phyloP scores from a whole-genome alignment of 2,329 filamentous ascomycete species.

The Bipolaris victoriae region DNA sequence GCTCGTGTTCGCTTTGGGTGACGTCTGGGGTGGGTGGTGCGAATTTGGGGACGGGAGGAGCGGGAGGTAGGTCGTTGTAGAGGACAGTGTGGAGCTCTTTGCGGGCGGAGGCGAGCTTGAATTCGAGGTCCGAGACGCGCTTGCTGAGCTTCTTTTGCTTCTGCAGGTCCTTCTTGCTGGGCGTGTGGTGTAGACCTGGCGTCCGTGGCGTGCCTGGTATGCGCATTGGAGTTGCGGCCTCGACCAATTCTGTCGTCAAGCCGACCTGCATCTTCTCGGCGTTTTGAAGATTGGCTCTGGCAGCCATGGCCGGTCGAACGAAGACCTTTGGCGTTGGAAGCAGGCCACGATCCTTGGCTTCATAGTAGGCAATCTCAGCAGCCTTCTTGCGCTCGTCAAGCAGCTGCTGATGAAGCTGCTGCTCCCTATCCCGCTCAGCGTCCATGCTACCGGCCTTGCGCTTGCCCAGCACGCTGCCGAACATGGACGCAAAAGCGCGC shows the following conservation, averaged over 20 bases:
- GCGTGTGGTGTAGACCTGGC: slow-evolving; percentile 52
- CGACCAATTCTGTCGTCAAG: slow-evolving; percentile 15
- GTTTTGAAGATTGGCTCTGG: slow-evolving; percentile 12
- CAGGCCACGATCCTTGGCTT: slow-evolving; percentile 43
- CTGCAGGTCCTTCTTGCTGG: slow-evolving; percentile 63
- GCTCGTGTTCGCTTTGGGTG: slow-evolving; percentile 34
- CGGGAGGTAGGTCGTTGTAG: slow-evolving; percentile 50
- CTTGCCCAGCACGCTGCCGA: slow-evolving; percentile 39
- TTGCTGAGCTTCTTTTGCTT: slow-evolving; percentile 64
- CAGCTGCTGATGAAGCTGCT: slow-evolving; percentile 18
- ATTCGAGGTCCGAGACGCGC: slow-evolving; percentile 66
- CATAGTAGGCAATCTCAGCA: slow-evolving; percentile 41
- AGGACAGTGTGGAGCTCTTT: slow-evolving; percentile 60
- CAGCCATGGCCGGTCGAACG: slow-evolving; percentile 30
- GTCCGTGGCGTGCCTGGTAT: slow-evolving; percentile 28
- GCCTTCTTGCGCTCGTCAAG: slow-evolving; percentile 37
- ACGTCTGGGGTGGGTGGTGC: slow-evolving; percentile 36
- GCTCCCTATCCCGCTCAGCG: slow-evolving; percentile 26
- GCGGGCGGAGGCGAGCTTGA: slow-evolving; percentile 62
- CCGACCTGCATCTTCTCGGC: slow-evolving; percentile 12
- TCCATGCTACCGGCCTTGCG: slow-evolving; percentile 35
- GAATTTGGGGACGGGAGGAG: slow-evolving; percentile 45
- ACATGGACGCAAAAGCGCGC: slow-evolving; percentile 34
- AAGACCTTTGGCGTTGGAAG: slow-evolving; percentile 43
- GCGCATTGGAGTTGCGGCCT: slow-evolving; percentile 17